phyloP scores from a whole-genome alignment of 257 asterid species.

The Solanum chilense region DNA sequence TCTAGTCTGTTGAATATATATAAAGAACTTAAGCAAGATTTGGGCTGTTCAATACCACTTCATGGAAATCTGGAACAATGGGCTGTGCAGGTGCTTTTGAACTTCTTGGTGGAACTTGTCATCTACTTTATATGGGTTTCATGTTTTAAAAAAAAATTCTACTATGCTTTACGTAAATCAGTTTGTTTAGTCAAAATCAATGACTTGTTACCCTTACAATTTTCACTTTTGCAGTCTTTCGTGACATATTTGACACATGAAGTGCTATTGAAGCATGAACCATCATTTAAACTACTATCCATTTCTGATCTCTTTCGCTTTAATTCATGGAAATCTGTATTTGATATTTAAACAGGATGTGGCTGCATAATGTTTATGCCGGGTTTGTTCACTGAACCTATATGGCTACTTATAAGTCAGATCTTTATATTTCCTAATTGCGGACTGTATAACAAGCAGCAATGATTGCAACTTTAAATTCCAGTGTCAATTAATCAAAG shows the following conservation, averaged over 20 bases:
- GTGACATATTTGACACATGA: neutral
- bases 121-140: neutral
- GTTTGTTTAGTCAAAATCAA: neutral
- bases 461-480: neutral
- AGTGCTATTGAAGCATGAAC: neutral
- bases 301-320: neutral
- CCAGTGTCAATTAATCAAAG: neutral
- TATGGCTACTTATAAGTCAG: neutral
- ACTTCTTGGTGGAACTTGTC: neutral
- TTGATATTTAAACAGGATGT: neutral
- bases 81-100: slow-evolving; percentile 70
- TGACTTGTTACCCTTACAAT: neutral
- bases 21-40: slow-evolving; percentile 80
- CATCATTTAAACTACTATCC: neutral
- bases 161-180: neutral
- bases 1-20: slow-evolving; percentile 82
- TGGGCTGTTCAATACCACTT: slow-evolving; percentile 71
- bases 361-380: neutral
- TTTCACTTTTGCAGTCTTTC: neutral
- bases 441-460: neutral
- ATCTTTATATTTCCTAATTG: neutral
- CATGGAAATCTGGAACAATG: slow-evolving; percentile 87
- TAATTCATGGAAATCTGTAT: neutral
- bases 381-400: neutral
- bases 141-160: neutral